phyloP scores from a whole-genome alignment of 2,329 filamentous ascomycete genomes.

The Emmonsiellopsis sp. region DNA sequence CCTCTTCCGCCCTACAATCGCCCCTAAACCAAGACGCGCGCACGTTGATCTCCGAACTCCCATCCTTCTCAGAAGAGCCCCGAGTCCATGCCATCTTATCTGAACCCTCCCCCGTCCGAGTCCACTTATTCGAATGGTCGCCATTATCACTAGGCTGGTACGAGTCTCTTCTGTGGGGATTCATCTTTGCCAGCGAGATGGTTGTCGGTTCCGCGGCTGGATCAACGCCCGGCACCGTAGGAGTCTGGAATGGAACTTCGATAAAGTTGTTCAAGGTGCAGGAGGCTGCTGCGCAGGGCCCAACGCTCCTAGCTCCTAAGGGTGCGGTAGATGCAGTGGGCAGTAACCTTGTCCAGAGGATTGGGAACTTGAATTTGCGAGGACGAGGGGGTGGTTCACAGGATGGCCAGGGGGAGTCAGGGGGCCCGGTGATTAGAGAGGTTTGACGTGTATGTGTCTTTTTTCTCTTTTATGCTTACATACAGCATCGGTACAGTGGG shows the following conservation, averaged over 20 bases:
- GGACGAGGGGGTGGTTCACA: conserved; percentile 32
- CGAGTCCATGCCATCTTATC: conserved; percentile 57
- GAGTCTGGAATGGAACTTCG: conserved; percentile 85
- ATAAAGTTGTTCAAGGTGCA: conserved; percentile 87
- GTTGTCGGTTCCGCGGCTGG: conserved; percentile 42
- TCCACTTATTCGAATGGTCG: conserved; percentile 93
- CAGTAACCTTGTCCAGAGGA: conserved; percentile 76
- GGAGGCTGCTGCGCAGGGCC: conserved; percentile 69
- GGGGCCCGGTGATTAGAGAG: conserved; percentile 27
- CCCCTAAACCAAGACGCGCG: conserved; percentile 31
- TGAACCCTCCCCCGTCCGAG: conserved; percentile 63
- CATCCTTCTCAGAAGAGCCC: conserved; percentile 39
- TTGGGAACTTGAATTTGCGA: conserved; percentile 69
- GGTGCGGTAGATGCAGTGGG: conserved; percentile 91
- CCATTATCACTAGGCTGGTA: conserved; percentile 89
- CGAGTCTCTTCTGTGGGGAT: conserved; percentile 85
- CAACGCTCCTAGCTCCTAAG: conserved; percentile 72
- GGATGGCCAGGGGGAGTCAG: conserved; percentile 21
- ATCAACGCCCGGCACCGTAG: conserved; percentile 68
- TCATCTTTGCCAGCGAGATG: conserved; percentile 87
- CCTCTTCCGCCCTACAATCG: conserved; percentile 36
- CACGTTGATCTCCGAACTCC: conserved; percentile 34
- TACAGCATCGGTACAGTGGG: background rate
- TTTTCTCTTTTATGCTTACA: background rate
- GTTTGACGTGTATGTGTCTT: conserved; percentile 17